A percentile compares a stretch with the other conserved stretches of the same genome.
These are phyloP conservation scores for Paradendryphiella salina DNA, from an alignment of 2,329 filamentous ascomycete genomes.

Conservation along the genomic window DNA sequence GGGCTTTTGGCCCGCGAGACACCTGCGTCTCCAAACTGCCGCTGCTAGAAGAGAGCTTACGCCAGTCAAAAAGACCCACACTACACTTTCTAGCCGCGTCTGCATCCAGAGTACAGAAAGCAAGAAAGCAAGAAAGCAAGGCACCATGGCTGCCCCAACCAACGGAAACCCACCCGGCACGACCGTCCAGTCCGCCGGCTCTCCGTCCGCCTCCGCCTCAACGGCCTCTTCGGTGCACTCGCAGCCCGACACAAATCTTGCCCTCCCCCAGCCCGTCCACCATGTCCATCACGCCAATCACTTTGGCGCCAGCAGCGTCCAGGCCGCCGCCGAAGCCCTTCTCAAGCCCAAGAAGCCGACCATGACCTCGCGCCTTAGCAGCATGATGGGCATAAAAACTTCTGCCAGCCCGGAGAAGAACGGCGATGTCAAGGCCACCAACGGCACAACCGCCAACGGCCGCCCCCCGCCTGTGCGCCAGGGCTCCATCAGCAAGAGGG, in stretches of 20 bases:
- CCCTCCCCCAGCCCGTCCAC: constrained; percentile 31
- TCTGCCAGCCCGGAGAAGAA: constrained; percentile 33
- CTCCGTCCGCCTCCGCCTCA: constrained; percentile 42
- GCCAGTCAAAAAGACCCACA: constrained; percentile 15
- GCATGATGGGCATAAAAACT: constrained; percentile 46
- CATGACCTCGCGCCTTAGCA: constrained; percentile 50
- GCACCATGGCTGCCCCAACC: constrained; percentile 42
- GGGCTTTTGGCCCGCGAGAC: constrained; percentile 49
- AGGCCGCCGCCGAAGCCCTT: constrained; percentile 39
- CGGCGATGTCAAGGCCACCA: constrained; percentile 34
- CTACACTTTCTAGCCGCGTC: constrained; percentile 16
- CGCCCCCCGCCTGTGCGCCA: constrained; percentile 39
- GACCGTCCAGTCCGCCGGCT: constrained; percentile 34
- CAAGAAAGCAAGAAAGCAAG: constrained; percentile 15
- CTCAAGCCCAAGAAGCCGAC: constrained; percentile 48
- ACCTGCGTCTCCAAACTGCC: constrained; percentile 41
- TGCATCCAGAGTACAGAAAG: constrained; percentile 11
- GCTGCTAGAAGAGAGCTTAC: constrained; percentile 10
- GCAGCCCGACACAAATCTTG: constrained; percentile 38
- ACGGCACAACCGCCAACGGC: constrained; percentile 30
- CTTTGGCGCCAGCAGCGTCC: constrained; percentile 33
- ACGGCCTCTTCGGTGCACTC: constrained; percentile 46
- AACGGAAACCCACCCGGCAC: constrained; percentile 33
- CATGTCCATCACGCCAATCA: constrained; percentile 17
- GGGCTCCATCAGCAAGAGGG: constrained; percentile 40